phyloP scores from a whole-genome alignment of 306 rosid genomes.

The Albizia julibrissin region DNA sequence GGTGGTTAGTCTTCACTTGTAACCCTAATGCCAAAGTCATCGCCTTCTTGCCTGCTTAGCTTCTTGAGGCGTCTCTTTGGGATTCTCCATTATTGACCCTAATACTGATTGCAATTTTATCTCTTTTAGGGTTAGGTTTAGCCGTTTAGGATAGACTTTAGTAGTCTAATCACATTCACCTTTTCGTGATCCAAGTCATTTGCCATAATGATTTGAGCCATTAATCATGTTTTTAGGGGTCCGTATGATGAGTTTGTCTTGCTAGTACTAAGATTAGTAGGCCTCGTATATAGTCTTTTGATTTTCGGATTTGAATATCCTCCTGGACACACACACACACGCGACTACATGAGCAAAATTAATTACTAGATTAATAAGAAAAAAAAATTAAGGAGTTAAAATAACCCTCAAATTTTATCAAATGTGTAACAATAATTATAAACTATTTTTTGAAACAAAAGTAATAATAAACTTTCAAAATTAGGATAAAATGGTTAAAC shows the following conservation, averaged over 20 bases:
- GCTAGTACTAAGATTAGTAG: not conserved
- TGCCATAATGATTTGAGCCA: not conserved
- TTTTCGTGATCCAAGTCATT: not conserved
- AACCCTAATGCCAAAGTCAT: conserved; percentile 49
- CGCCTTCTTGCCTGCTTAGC: conserved; percentile 48
- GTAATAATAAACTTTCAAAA: no score
- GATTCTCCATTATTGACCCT: conserved; percentile 51
- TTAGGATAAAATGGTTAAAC: no score
- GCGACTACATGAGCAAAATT: no score
- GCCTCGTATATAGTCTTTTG: not conserved
- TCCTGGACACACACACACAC: not conserved
- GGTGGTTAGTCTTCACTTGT: conserved; percentile 34
- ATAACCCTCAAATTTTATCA: no score
- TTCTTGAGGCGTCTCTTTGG: conserved; percentile 62
- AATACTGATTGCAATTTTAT: conserved; percentile 42
- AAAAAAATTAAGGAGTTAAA: no score
- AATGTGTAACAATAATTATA: no score
- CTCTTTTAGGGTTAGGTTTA: not conserved
- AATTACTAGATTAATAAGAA: not conserved
- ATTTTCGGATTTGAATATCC: not conserved
- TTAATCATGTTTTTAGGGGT: not conserved
- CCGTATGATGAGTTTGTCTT: not conserved
- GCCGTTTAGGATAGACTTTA: not conserved
- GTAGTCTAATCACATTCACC: not conserved
- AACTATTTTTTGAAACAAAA: no score